Conservation (phyloP, 805 yeast genomes). For the Wickerhamiella domercqiae region DNA sequence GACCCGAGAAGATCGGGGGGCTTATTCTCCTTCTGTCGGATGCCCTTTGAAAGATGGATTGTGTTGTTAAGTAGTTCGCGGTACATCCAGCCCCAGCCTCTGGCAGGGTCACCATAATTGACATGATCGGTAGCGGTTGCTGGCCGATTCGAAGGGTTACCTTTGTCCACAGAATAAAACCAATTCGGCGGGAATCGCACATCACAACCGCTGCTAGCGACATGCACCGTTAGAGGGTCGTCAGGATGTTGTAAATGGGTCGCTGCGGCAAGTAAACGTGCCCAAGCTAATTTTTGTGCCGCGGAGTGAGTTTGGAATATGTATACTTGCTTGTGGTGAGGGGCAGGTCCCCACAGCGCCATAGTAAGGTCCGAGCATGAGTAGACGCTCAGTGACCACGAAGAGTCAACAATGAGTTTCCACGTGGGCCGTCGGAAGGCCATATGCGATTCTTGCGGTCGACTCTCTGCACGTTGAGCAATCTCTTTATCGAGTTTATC, state of each 20-base stretch:
- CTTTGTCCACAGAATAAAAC: no score
- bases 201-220: neutral
- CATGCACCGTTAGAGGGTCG: conserved; percentile 14
- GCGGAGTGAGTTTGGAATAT: neutral
- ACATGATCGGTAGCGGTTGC: no score
- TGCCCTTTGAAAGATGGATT: no score
- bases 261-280: neutral
- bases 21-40: no score
- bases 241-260: conserved; percentile 15
- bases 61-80: no score
- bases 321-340: neutral
- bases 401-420: conserved; percentile 15
- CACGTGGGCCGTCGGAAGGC: conserved; percentile 8
- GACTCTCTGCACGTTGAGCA: no score
- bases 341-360: conserved; percentile 28
- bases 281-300: neutral
- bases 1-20: no score
- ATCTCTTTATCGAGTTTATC: neutral
- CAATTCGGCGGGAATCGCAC: conserved; percentile 1
- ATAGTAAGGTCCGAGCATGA: conserved; percentile 59
- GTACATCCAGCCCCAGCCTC: no score
- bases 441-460: no score
- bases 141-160: no score
- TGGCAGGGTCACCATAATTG: no score
- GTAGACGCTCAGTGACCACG: conserved; percentile 36